Conservation (phyloP, 2,329 filamentous ascomycete species). For the Coniosporium tulheliwenetii region DNA sequence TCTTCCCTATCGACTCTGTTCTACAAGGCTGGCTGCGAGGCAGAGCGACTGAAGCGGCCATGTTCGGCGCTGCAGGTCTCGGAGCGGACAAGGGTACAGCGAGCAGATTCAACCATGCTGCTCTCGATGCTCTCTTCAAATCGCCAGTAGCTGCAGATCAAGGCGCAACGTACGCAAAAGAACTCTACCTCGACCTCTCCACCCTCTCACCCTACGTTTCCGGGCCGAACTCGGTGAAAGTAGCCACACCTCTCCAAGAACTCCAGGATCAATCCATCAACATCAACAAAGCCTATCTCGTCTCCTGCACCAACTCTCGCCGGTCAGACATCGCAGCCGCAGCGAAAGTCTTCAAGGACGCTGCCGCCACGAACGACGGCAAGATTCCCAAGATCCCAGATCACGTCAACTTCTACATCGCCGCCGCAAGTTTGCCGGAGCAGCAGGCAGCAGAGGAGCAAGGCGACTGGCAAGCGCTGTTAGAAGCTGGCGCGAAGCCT, state of each 20-base stretch:
- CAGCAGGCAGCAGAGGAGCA: slow-evolving; percentile 62
- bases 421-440: slow-evolving; percentile 67
- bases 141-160: slow-evolving; percentile 56
- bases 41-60: slow-evolving; percentile 57
- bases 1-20: slow-evolving; percentile 67
- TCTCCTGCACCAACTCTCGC: slow-evolving; percentile 80
- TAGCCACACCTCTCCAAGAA: slow-evolving; percentile 61
- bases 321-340: slow-evolving; percentile 69
- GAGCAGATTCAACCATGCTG: slow-evolving; percentile 53
- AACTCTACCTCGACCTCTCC: slow-evolving; percentile 65
- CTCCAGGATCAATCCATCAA: slow-evolving; percentile 60
- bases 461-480: slow-evolving; percentile 71
- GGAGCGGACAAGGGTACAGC: slow-evolving; percentile 30
- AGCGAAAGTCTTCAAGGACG: slow-evolving; percentile 71
- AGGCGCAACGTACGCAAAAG: slow-evolving; percentile 68
- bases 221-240: slow-evolving; percentile 82
- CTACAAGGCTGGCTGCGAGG: slow-evolving; percentile 59
- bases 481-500: slow-evolving; percentile 61
- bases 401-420: slow-evolving; percentile 75
- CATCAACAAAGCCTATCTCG: slow-evolving; percentile 71
- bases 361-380: slow-evolving; percentile 42
- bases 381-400: slow-evolving; percentile 53
- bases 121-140: slow-evolving; percentile 55
- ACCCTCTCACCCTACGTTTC: slow-evolving; percentile 73
- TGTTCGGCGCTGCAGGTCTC: slow-evolving; percentile 35